phyloP scores from a whole-genome alignment of 805 yeast species.

The Candida chilensis region DNA sequence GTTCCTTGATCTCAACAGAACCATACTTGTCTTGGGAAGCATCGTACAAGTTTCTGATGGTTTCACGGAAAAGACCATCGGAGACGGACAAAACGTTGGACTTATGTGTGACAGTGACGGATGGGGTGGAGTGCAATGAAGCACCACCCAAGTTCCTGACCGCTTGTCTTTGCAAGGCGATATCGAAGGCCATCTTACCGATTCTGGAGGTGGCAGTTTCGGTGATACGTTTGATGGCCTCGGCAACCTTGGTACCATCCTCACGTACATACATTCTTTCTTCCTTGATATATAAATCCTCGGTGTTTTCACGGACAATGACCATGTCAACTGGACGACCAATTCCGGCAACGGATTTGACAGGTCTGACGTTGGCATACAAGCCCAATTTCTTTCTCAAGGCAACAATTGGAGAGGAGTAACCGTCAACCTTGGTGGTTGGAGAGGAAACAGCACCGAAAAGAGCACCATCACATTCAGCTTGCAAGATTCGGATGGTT shows the following conservation, averaged over 20 bases:
- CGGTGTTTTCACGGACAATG: constrained; percentile 97
- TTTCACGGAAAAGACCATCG: constrained; percentile 95
- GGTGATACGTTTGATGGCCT: constrained; percentile 94
- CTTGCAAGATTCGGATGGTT: constrained; percentile 69
- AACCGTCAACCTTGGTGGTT: constrained; percentile 86
- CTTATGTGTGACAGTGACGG: constrained; percentile 91
- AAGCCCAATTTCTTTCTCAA: constrained; percentile 90
- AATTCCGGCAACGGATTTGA: constrained; percentile 79
- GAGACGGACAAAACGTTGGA: constrained; percentile 88
- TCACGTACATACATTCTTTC: constrained; percentile 65
- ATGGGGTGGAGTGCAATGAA: constrained; percentile 44
- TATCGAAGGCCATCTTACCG: constrained; percentile 85
- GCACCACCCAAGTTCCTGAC: constrained; percentile 58
- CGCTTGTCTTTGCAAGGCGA: constrained; percentile 84
- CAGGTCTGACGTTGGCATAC: constrained; percentile 97
- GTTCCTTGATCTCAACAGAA: constrained; percentile 72
- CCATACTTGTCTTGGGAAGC: constrained; percentile 49
- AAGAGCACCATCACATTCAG: constrained; percentile 91
- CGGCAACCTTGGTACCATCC: constrained; percentile 88
- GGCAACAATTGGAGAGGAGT: constrained; percentile 98
- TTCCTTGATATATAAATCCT: constrained; percentile 93
- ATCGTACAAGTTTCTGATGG: constrained; percentile 53
- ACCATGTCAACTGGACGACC: constrained; percentile 95
- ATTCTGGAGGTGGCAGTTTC: constrained; percentile 81
- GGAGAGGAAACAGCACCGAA: constrained; percentile 98